Evolutionary conservation across 1,139 yeast genomes (phyloP), one percentile per base, ranked within the genome.

Genomic region (Magnusiomyces suaveolens): DNA sequence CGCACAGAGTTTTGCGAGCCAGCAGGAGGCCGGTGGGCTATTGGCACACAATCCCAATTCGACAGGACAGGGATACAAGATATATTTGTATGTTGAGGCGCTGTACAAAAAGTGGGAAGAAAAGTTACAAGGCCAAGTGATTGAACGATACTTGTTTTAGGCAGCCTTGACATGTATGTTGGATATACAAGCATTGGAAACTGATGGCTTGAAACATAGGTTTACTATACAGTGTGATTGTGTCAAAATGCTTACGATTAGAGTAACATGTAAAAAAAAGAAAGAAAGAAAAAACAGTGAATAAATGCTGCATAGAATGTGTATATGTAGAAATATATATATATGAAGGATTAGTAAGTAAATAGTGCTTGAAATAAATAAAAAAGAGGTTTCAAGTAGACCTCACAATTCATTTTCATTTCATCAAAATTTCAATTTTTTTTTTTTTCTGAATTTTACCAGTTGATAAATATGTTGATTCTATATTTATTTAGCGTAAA

Each of bases 401-500:
- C 12, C 33, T 29, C 33, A 29, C 6, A 12, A 6, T 29, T 29
- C 33, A 29, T 29, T 12, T 29, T 29, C 10, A 29, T 29, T 29
- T 29, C 12, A 6, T 29, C n/a, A n/a, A n/a, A 12, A 6, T 29
- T 6, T 29, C 33, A 29, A 29, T 29, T 29, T 6, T 29, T 29
- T 29, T 29, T 29, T 29, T 6, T 29, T 29, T 29, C 12, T n/a
- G n/a, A n/a, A 29, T 29, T 29, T 29, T 29, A 6, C 33, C 33
- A 29, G 33, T 29, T 29, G 12, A 29, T 29, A 29, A 29, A 29
- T 29, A 29, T 29, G 6, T 29, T 29, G 10, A 29, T 29, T 29
- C 33, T 29, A 53, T 49, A 59, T 60, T 72, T 82, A 87, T 77
- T 89, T 89, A 71, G 94, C 90, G 72, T 86, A 86, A 64, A 84